Conservation (phyloP, 352 stramenopile species). For the Aphanomyces cochlioides region DNA sequence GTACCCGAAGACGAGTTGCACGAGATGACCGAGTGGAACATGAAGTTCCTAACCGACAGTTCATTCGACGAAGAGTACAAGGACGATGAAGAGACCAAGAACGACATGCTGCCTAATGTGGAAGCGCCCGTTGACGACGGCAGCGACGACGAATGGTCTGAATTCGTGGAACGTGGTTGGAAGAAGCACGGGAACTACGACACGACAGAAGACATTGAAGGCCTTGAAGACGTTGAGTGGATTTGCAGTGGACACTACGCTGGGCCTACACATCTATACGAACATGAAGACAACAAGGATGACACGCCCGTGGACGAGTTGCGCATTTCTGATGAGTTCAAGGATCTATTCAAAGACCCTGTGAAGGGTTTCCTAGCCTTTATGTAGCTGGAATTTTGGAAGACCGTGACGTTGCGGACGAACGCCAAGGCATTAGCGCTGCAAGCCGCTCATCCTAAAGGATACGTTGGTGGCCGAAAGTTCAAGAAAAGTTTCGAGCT, state of each 20-base stretch:
- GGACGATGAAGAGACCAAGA: not conserved
- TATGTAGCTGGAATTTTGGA: slow-evolving; percentile 1
- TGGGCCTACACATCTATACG: not conserved
- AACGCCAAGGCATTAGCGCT: slow-evolving; percentile 6
- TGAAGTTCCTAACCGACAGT: not conserved
- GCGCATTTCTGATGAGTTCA: slow-evolving; percentile 2
- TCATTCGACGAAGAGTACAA: not conserved
- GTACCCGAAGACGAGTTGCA: not conserved
- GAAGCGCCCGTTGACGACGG: slow-evolving; percentile 3
- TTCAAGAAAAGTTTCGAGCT: slow-evolving; percentile 1
- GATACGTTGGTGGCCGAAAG: slow-evolving; percentile 1
- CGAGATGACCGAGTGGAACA: not conserved
- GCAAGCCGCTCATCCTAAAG: not conserved
- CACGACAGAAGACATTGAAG: slow-evolving; percentile 12
- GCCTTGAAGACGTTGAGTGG: not conserved
- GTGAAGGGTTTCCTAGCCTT: slow-evolving; percentile 17
- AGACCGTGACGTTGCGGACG: slow-evolving; percentile 1
- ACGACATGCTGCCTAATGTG: not conserved
- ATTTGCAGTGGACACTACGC: not conserved
- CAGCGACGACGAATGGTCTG: slow-evolving; percentile 1
- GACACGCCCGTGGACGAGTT: not conserved
- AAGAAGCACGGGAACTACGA: slow-evolving; percentile 12
- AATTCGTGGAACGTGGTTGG: not conserved
- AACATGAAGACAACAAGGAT: not conserved
- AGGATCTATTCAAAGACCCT: slow-evolving; percentile 9